Conservation (phyloP, 768 basidiomycete species). For the Suillus fuscotomentosus region DNA sequence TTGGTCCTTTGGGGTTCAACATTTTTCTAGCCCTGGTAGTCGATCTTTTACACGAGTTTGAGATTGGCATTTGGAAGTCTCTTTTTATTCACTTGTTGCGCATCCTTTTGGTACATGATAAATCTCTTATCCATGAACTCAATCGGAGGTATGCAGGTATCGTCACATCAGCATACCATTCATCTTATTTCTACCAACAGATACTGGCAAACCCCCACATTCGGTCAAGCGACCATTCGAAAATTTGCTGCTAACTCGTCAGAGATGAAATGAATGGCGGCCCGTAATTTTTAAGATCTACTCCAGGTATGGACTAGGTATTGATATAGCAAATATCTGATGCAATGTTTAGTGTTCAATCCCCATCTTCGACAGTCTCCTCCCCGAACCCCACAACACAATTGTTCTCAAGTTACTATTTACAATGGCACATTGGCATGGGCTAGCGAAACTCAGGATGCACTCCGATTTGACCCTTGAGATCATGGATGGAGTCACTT, state of each 20-base stretch:
- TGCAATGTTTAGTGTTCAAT: constrained; percentile 22
- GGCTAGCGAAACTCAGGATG: not conserved
- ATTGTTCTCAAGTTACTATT: constrained; percentile 11
- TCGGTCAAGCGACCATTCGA: constrained; percentile 30
- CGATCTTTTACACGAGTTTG: not conserved
- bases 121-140: not conserved
- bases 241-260: constrained; percentile 29
- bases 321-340: not conserved
- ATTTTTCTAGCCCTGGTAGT: not conserved
- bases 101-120: not conserved
- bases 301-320: constrained; percentile 23
- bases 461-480: not conserved
- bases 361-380: constrained; percentile 30
- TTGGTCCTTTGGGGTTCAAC: not conserved
- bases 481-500: not conserved
- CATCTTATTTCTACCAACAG: no score
- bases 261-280: constrained; percentile 34
- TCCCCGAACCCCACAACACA: constrained; percentile 5
- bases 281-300: constrained; percentile 35
- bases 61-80: not conserved
- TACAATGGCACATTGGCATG: constrained; percentile 13
- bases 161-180: no score
- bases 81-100: not conserved
- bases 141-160: not conserved
- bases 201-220: constrained; percentile 14